Evolutionary conservation across 73 alveolate genomes (phyloP), one percentile per base, ranked within the genome.

Genomic region (Durusdinium trenchii): DNA sequence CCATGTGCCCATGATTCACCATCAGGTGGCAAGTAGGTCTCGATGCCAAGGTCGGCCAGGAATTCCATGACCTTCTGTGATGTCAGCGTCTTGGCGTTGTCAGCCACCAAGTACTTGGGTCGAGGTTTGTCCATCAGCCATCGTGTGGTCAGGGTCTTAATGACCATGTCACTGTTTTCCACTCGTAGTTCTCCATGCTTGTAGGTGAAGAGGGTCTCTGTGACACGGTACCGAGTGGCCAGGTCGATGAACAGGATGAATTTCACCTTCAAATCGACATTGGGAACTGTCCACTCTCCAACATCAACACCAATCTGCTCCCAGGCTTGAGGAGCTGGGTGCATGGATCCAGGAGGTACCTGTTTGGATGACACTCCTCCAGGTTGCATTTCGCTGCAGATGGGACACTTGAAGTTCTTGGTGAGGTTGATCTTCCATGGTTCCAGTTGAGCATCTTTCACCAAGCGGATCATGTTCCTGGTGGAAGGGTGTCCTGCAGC

Each of bases 401-500:
- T 16, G 35, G 73, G 75, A 51, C 94, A 83, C 0, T 38, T 0
- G 30, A 50, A 52, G 76, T 51, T 23, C 23, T 23, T n/a, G 9
- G 94, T 75, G 2, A 14, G 76, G 0, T 51, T 23, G 1, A 83
- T 0, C 75, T 48, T 83, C 94, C 94, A 83, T 4, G 6, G 36
- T 1, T 71, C 40, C 10, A 50, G 50, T 1, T 50, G 69, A 1
- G 75, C 75, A 18, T 83, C 94, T 23, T n/a, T 35, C 7, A 9
- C 0, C 42, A 83, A 6, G 35, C 60, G 35, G 6, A 50, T 75
- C 50, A 83, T 16, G 28, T 47, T 50, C 28, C 94, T 51, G 46
- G 16, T 45, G 5, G 94, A 50, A 3, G 94, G 94, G 16, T 83
- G 94, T 2, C 94, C 94, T 0, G 94, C 94, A 7, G 94, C 94